A percentile compares a stretch with the other conserved stretches of the same genome.
phyloP scores from a whole-genome alignment of 352 stramenopile genomes.

The Thraustochytrium sp. region DNA sequence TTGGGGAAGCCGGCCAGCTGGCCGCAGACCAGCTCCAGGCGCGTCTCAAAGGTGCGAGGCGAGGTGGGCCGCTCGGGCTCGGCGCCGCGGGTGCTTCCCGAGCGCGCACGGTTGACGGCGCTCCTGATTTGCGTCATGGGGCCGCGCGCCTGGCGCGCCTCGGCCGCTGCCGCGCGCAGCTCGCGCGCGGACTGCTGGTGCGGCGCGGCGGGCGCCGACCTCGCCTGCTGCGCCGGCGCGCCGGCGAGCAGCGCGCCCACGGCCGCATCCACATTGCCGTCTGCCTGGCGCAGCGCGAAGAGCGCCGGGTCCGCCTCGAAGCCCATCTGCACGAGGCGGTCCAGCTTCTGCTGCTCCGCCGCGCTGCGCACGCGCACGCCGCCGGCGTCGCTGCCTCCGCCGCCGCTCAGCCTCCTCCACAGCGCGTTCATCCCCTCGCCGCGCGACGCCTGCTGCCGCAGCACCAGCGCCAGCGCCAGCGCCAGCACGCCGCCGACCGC shows the following conservation, averaged over 20 bases:
- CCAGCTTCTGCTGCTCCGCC: conserved; percentile 14
- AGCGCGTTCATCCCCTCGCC: conserved; percentile 15
- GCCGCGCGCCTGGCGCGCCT: background rate
- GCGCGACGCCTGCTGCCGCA: too few species aligned
- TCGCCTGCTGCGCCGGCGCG: background rate
- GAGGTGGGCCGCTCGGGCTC: background rate
- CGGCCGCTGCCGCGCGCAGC: background rate
- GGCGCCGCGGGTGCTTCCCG: background rate
- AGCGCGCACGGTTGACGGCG: background rate
- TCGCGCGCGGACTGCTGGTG: background rate
- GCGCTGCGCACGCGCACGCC: background rate
- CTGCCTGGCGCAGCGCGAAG: background rate
- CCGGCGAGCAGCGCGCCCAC: background rate
- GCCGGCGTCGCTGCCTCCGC: background rate
- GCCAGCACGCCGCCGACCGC: background rate
- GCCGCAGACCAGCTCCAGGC: background rate
- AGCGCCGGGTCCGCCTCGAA: background rate
- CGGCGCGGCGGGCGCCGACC: background rate
- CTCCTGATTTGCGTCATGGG: background rate
- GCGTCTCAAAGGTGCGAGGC: background rate
- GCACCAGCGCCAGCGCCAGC: background rate
- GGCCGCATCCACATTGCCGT: conserved; percentile 12
- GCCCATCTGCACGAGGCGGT: conserved; percentile 28
- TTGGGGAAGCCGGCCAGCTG: background rate
- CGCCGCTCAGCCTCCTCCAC: background rate